Evolutionary conservation across 768 basidiomycete species (phyloP).

Genomic region (Crucibulum laeve): DNA sequence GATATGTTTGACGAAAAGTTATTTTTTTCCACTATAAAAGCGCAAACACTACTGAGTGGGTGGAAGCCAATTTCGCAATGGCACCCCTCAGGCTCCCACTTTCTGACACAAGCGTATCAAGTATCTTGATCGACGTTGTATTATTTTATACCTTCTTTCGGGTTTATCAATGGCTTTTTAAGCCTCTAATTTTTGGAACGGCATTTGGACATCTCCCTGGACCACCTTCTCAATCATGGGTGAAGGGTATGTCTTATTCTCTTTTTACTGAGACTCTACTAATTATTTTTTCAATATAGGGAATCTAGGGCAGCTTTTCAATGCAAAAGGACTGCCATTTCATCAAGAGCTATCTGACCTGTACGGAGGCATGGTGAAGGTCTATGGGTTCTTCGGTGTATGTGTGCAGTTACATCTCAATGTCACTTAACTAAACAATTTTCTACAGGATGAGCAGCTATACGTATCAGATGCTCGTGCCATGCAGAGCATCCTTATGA

Average conservation of each 20-base stretch:
- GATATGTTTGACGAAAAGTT: too few relatives aligned
- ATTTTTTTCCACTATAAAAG: too few relatives aligned
- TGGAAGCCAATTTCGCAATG: too few relatives aligned
- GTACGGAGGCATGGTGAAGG: constrained; percentile 40
- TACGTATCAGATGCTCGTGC: constrained; percentile 48
- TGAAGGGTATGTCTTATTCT: constrained; percentile 19
- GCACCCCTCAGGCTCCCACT: background rate
- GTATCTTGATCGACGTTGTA: constrained; percentile 2
- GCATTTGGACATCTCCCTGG: constrained; percentile 26
- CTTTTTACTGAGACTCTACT: background rate
- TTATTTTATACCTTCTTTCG: constrained; percentile 5
- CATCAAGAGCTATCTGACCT: constrained; percentile 30
- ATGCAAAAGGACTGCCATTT: constrained; percentile 35
- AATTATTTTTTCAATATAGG: constrained; percentile 19
- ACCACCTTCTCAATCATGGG: constrained; percentile 26
- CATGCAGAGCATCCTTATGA: constrained; percentile 40
- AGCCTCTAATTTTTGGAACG: constrained; percentile 5
- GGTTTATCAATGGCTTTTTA: constrained; percentile 8
- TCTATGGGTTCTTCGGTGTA: constrained; percentile 45
- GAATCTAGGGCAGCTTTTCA: constrained; percentile 39
- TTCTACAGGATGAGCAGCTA: constrained; percentile 38
- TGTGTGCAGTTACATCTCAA: constrained; percentile 1
- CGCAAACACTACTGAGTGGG: too few relatives aligned
- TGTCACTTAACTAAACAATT: background rate
- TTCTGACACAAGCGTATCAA: background rate